These are phyloP conservation scores for Phytophthora cryptogea DNA, from an alignment of 352 stramenopile genomes.

Conservation along the genomic window DNA sequence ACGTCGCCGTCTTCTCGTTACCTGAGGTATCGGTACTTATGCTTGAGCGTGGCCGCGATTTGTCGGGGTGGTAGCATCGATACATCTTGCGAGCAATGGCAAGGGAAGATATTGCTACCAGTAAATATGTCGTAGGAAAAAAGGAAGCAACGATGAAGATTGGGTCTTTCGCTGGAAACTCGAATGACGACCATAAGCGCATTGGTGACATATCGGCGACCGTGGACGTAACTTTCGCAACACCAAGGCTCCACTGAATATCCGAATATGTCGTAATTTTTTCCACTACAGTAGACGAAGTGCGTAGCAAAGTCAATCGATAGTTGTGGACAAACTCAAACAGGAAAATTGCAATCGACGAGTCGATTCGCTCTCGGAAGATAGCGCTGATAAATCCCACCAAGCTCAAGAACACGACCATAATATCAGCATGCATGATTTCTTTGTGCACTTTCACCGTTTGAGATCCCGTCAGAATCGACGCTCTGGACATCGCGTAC, in stretches of 20 bases:
- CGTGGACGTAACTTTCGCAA: slow-evolving; percentile 9
- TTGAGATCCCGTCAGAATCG: slow-evolving; percentile 19
- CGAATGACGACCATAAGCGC: slow-evolving; percentile 29
- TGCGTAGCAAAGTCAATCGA: slow-evolving; percentile 12
- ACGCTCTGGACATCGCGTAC: slow-evolving; percentile 36
- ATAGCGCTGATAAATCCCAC: slow-evolving; percentile 29
- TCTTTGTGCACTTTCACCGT: slow-evolving; percentile 28
- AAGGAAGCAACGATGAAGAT: slow-evolving; percentile 24
- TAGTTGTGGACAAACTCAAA: slow-evolving; percentile 32
- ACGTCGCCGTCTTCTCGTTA: slow-evolving; percentile 15
- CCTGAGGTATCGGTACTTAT: slow-evolving; percentile 10
- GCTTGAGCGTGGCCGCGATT: slow-evolving; percentile 4
- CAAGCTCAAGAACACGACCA: slow-evolving; percentile 32
- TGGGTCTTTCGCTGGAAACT: slow-evolving; percentile 21
- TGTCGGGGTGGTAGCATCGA: slow-evolving; percentile 16
- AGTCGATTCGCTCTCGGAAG: slow-evolving; percentile 37
- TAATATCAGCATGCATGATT: slow-evolving; percentile 42
- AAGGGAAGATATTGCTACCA: slow-evolving; percentile 8
- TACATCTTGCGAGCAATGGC: slow-evolving; percentile 28
- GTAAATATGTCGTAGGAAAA: slow-evolving; percentile 26
- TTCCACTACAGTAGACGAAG: slow-evolving; percentile 14
- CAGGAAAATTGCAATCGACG: slow-evolving; percentile 32
- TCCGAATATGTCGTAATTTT: slow-evolving; percentile 18
- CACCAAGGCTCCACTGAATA: slow-evolving; percentile 11
- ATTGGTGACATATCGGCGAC: slow-evolving; percentile 28